Evolutionary conservation across 768 basidiomycete species (phyloP), one percentile per base, ranked within the genome.

Genomic region (Boletus tomentosulus): DNA sequence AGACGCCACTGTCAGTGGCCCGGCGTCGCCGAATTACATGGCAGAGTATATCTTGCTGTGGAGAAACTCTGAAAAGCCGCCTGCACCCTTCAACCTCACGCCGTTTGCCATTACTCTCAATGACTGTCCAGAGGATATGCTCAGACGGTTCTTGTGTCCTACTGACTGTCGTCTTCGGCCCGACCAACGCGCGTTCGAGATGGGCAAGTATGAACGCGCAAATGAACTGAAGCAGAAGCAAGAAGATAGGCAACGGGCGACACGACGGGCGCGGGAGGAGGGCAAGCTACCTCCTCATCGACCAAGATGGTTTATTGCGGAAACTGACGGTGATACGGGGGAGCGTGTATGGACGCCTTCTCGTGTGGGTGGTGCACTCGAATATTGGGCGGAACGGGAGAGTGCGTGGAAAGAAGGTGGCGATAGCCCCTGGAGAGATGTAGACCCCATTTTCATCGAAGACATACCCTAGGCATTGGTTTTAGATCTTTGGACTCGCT

Each of bases 21-120:
- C 79, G 41, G 57, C 65, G 44, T 75, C 77, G 4, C 69, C 79
- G 13, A 72, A 74, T 24, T 63, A 73, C 47, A 70, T 80, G 39
- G 81, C 82, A 13, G 87, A 92, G 62, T 90, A 89, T 69, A 79
- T 94, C 55, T 78, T 96, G 0, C 79, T 98, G 3, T 98, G 95
- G 95, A 79, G 90, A 55, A 98, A 98, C 71, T 92, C 92, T 22
- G 83, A 84, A 52, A 97, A 97, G 65, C 73, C 76, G 1, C 78
- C 78, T 1, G 84, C 87, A 11, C 96, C 95, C 0, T 98, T 98
- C 78, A 97, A 97, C 70, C 80, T 98, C 22, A 96, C 95, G 0
- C 95, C 94, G 0, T 98, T 87, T 66, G 94, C 96, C 1, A 83
- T 97, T 57, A 92, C 92, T 0, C 75, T 97, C 55, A 98, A 98